Base-by-base conservation (phyloP, 2,329 filamentous ascomycete species). In the Metarhizium robertsii region DNA sequence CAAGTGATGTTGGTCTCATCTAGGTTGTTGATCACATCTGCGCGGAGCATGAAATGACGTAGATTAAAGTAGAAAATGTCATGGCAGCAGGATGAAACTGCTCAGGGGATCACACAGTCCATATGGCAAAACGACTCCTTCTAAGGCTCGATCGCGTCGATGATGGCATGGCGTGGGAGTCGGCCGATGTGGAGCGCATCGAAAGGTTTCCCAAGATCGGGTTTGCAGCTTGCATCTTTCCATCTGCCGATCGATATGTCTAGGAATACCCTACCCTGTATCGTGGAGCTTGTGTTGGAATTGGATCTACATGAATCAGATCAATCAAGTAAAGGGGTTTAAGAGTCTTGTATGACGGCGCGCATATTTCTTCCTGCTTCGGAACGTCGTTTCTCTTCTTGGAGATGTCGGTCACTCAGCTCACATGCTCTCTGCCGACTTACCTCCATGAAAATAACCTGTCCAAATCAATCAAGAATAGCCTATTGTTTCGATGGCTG, bases 151-250 rank as follows among this genome's bases (percentile, higher is more conserved):
- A 48, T 48, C 45, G 43, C 36, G 55, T 58, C 58, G 58, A 58
- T 61, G 62, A 65, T 62, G 62, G 55, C 60, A 64, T 66, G 59
- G 59, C 59, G 50, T 61, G 51, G 42, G 29, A 25, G 54, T 57
- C 50, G 54, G 54, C 60, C 68, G 69, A 71, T 71, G 60, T 60
- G 55, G 61, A 61, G 59, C 61, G 61, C 61, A 64, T 66, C 61
- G 69, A 68, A 57, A 61, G 49, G 58, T 60, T 55, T 59, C 58
- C 62, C 56, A 57, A 58, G 68, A 71, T 71, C 69, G 67, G 52
- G 45, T 14, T 29, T 48, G 45, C 11, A 16, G 25, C 20, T 48
- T 38, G 32, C 16, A 40, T 36, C n/a, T 29, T 51, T 45, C 10
- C 47, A 50, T 18, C 47, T 32, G 11, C 11, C 32, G 16, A 45